Base-by-base conservation (phyloP, 2,329 filamentous ascomycete species). In the Fusarium sp. region DNA sequence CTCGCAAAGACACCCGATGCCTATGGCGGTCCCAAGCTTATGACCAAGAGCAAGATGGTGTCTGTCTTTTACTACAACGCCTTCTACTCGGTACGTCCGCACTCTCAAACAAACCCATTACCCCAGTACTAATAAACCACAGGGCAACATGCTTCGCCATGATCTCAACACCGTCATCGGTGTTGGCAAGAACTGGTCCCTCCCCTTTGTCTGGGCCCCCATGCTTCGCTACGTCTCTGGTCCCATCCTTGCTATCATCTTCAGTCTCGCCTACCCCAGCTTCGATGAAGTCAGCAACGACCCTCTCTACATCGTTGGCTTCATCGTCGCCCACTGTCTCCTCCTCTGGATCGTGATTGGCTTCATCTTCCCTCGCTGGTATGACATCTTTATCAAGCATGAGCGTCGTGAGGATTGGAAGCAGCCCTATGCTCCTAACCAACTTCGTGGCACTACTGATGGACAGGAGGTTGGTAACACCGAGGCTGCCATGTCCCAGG, bases 11-110 rank as follows among this genome's bases (percentile, higher is more conserved):
- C 45, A 8, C 54, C 54, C 0, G 45, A 57, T n/a, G 47, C 54
- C 0, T 49, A 49, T 3, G 34, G 25, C 7, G 8, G 30, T 41
- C 54, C 32, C 1, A 18, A n/a, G 18, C 25, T 57, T 25, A 52
- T 27, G 46, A 48, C n/a, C 4, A 57, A 57, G 5, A 41, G 2
- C 30, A 57, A 57, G 6, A 4, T 22, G 3, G 14, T 51, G 13
- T 51, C 54, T 1, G 30, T 49, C 0, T 51, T 57, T 1, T 40
- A 47, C 42, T 57, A 47, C 4, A 37, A 51, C 0, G 46, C 54
- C 3, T 51, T 57, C 30, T 59, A 45, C 29, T 59, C 40, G 4
- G 51, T 59, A n/a, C n/a, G n/a, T n/a, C n/a, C n/a, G n/a, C n/a
- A n/a, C n/a, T n/a, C n/a, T n/a, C n/a, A n/a, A n/a, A n/a, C n/a